Evolutionary conservation across 495 filamentous ascomycete species (phyloP), one percentile per base, ranked within the genome.

Genomic region (Penicillium nucicola): DNA sequence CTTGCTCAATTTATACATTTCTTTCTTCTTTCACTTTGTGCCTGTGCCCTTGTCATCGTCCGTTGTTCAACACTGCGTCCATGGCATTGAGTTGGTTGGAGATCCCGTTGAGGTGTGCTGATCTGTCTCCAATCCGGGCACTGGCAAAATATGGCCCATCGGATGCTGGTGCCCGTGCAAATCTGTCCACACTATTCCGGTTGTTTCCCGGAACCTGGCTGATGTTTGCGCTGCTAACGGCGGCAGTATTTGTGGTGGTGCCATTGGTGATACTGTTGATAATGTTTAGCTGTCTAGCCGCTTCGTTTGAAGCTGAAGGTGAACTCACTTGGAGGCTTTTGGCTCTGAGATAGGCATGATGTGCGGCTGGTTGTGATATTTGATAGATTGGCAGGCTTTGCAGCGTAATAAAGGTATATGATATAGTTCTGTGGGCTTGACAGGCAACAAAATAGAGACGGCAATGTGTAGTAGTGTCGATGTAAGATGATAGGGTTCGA

Each of bases 111-210:
- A 66, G 42, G 30, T 74, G 71, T 22, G 62, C 55, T 7, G 66
- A 65, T 30, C 71, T 65, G 10, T 70, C 68, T 33, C 38, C 50
- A 50, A 70, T 67, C 18, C 65, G 60, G 30, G 65, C 66, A 3
- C 60, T 59, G 15, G 62, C 66, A 55, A 66, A 74, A 57, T 74
- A 74, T 14, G 71, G 69, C 9, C 60, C 61, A 19, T 74, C 71
- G 2, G 67, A 54, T n/a, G 68, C 60, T 11, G 67, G 54, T 23
- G 61, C 55, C 19, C 64, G 62, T 18, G 60, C 56, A 42, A 66
- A 71, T 25, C 67, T 62, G n/a, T 70, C 65, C 3, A 69, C 61
- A 7, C 46, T 56, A 45, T 41, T 61, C 43, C 56, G 52, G 35
- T 19, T 65, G 48, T 58, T 59, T 22, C 49, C 54, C 14, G 66